These are phyloP conservation scores for Spongispora temasekensis DNA, from an alignment of 1,284 basidiomycete genomes.

Conservation along the genomic window DNA sequence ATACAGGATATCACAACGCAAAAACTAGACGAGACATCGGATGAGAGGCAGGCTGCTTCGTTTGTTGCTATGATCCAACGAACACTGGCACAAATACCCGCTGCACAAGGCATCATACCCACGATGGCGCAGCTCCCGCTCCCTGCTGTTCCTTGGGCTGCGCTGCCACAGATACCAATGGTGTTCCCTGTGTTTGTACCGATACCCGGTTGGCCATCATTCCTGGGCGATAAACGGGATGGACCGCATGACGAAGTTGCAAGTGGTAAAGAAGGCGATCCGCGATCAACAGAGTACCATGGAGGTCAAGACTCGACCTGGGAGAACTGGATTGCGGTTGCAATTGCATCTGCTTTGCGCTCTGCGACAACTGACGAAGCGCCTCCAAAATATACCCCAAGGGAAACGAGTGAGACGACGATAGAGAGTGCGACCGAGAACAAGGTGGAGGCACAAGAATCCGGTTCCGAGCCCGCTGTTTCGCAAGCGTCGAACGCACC, in stretches of 20 bases:
- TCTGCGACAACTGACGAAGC: constrained; percentile 52
- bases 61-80: constrained; percentile 75
- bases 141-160: constrained; percentile 63
- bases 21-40: constrained; percentile 33
- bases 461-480: constrained; percentile 14
- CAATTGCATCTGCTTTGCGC: constrained; percentile 46
- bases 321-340: constrained; percentile 73
- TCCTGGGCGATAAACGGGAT: constrained; percentile 52
- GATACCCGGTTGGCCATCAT: constrained; percentile 64
- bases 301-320: constrained; percentile 65
- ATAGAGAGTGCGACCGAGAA: constrained; percentile 10
- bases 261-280: constrained; percentile 37
- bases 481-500: constrained; percentile 7
- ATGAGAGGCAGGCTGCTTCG: constrained; percentile 69
- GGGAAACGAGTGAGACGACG: constrained; percentile 36
- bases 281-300: constrained; percentile 39
- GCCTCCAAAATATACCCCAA: constrained; percentile 70
- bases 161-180: constrained; percentile 69
- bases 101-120: constrained; percentile 54
- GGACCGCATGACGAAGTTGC: constrained; percentile 31
- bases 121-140: constrained; percentile 61
- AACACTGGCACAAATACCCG: constrained; percentile 68
- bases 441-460: constrained; percentile 8
- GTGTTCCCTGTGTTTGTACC: constrained; percentile 81
- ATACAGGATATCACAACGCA: constrained; percentile 23